These are phyloP conservation scores for Hypoxylon cercidicola DNA, from an alignment of 495 filamentous ascomycete genomes.

Conservation along the genomic window DNA sequence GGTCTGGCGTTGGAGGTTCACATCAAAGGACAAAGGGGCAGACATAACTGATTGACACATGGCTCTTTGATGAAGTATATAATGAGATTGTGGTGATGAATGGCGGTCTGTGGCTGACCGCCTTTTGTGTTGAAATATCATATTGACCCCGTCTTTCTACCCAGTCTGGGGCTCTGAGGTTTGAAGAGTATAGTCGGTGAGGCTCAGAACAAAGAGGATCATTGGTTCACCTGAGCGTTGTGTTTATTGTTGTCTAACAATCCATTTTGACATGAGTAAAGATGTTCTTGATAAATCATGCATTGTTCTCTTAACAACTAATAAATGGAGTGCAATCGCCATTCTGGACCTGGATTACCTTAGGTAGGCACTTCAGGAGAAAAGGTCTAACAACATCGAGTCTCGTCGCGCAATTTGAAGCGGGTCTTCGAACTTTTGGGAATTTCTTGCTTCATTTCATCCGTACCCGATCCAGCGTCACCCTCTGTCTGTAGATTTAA, in stretches of 20 bases:
- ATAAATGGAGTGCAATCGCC: background rate
- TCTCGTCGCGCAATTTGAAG: constrained; percentile 10
- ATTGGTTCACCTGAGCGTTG: constrained; percentile 1
- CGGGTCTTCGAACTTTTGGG: constrained; percentile 11
- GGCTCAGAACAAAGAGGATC: too few species aligned
- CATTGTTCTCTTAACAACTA: background rate
- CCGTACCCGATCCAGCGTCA: too few species aligned
- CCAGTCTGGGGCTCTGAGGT: too few species aligned
- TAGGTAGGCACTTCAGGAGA: background rate
- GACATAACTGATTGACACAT: constrained; percentile 16
- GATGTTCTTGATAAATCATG: background rate
- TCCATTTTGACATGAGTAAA: constrained; percentile 11
- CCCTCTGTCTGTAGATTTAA: too few species aligned
- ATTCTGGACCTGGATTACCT: background rate
- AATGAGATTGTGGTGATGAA: constrained; percentile 16
- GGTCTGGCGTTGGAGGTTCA: constrained; percentile 11
- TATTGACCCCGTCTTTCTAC: constrained; percentile 15
- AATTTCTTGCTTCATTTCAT: too few species aligned
- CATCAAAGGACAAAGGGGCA: constrained; percentile 18
- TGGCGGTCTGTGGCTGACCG: constrained; percentile 5
- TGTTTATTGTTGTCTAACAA: constrained; percentile 9
- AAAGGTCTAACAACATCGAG: background rate
- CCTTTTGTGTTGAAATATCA: constrained; percentile 3
- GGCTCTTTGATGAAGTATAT: constrained; percentile 9
- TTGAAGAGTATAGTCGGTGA: background rate